Evolutionary conservation across 176 grass and related monocot genomes (phyloP).

Genomic region (Hsuehochloa calcarea): DNA sequence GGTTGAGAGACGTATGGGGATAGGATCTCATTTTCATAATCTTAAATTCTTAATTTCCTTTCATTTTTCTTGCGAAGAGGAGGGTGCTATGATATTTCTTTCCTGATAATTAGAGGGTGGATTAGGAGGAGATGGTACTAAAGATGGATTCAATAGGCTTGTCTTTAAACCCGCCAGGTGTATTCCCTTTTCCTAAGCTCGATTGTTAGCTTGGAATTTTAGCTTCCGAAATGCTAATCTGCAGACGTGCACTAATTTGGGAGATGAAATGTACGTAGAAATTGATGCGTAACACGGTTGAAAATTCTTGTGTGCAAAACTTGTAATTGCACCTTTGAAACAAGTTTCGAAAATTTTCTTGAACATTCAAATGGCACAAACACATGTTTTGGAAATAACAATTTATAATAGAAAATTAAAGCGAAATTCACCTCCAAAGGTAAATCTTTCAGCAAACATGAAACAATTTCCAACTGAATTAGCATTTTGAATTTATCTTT

Average conservation of each 20-base stretch:
- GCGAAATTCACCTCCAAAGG: background rate
- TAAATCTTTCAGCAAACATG: background rate
- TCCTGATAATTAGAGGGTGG: background rate
- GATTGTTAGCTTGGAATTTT: background rate
- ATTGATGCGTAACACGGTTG: too few species aligned
- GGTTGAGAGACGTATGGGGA: background rate
- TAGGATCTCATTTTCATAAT: background rate
- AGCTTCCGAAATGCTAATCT: background rate
- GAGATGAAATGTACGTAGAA: too few species aligned
- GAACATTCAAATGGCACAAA: too few species aligned
- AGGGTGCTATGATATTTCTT: background rate
- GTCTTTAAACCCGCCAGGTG: too few species aligned
- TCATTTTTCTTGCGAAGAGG: background rate
- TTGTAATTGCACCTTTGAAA: too few species aligned
- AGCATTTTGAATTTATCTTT: too few species aligned
- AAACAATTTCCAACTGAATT: background rate
- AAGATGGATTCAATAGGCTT: background rate
- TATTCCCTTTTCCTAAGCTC: too few species aligned
- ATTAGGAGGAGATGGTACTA: background rate
- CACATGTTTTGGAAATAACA: background rate
- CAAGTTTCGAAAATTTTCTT: too few species aligned
- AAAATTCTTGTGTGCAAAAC: too few species aligned
- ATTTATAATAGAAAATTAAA: background rate
- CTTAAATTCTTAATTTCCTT: background rate
- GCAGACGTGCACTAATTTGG: too few species aligned